Evolutionary conservation across 371 early-diverging fungal genomes (phyloP), one percentile per base, ranked within the genome.

Genomic region (Circinella minor): DNA sequence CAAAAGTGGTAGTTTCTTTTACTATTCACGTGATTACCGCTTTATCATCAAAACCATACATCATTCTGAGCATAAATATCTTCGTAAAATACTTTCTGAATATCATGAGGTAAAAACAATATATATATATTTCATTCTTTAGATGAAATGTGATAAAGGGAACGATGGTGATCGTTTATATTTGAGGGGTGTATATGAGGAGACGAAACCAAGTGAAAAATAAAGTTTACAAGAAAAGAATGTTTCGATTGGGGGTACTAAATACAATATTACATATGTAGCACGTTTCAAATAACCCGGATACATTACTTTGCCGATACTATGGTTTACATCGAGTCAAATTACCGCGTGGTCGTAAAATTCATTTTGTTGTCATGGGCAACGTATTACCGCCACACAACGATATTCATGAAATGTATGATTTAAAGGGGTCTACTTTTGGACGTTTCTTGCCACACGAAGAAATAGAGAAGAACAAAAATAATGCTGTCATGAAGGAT

Each of bases 321-420:
- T 97, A 95, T 78, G 98, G 98, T 18, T 82, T 99, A 47, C 98
- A 98, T 76, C 90, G 99, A 60, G 95, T 98, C 68, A 97, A 97
- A 81, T 78, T 95, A 39, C 96, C 98, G 13, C 92, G 91, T 43
- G 91, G 93, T 61, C 86, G 88, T 54, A 97, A 97, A 81, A 94
- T 98, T 60, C 97, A 98, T 78, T 99, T 99, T 81, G 95, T 99
- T 14, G 98, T 99, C 60, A 99, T 99, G 99, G 94, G 94, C 74
- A 99, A 99, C 74, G 93, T 98, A 6, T 94, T 97, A 76, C 98
- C 99, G 11, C 90, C 95, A 13, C 92, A 93, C 84, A 92, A 93
- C 73, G 97, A 98, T 79, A 94, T 98, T 57, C 97, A 98, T 73
- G 94, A 93, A 73, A 91, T 89, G 18, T 98, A 92, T 71, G 99